A percentile compares a stretch with the other conserved stretches of the same genome.
These are phyloP conservation scores for Cutaneotrichosporon sp. DNA, from an alignment of 1,284 basidiomycete genomes.

Conservation along the genomic window DNA sequence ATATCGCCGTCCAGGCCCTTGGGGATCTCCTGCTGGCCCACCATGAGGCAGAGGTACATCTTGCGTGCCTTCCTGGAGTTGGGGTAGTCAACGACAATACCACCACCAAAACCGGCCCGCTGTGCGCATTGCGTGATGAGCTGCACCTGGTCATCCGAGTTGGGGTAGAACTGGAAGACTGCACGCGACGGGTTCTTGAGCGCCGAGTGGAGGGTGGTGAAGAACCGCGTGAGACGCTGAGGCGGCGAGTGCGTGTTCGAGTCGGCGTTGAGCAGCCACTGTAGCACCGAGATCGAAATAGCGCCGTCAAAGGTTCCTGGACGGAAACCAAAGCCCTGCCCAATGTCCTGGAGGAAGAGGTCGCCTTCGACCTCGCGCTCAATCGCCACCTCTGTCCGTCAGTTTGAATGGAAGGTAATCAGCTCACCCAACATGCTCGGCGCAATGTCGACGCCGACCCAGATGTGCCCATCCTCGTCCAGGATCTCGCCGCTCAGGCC, in stretches of 20 bases:
- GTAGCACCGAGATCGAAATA: conserved; percentile 96
- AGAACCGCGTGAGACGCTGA: conserved; percentile 87
- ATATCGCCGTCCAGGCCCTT: conserved; percentile 67
- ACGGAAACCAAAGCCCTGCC: conserved; percentile 89
- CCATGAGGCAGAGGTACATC: conserved; percentile 84
- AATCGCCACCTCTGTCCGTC: conserved; percentile 75
- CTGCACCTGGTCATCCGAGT: conserved; percentile 90
- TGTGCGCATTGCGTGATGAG: conserved; percentile 93
- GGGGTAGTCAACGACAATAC: conserved; percentile 94
- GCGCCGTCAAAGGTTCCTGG: conserved; percentile 97
- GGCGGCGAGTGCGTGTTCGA: conserved; percentile 89
- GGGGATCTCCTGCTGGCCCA: conserved; percentile 68
- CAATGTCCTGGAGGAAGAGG: conserved; percentile 87
- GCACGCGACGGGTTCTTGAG: conserved; percentile 90
- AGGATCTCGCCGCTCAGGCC: conserved; percentile 96
- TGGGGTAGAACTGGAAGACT: conserved; percentile 93
- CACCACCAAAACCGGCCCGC: conserved; percentile 93
- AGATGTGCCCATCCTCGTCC: conserved; percentile 84
- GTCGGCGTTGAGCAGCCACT: conserved; percentile 98
- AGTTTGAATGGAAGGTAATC: background rate
- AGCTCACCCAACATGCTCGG: conserved; percentile 90
- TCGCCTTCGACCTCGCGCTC: conserved; percentile 92
- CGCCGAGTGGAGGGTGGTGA: conserved; percentile 91
- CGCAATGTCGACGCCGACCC: conserved; percentile 93
- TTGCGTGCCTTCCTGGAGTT: conserved; percentile 93